These are phyloP conservation scores for Cladosporium sp. DNA, from an alignment of 2,329 filamentous ascomycete species.

Conservation along the genomic window DNA sequence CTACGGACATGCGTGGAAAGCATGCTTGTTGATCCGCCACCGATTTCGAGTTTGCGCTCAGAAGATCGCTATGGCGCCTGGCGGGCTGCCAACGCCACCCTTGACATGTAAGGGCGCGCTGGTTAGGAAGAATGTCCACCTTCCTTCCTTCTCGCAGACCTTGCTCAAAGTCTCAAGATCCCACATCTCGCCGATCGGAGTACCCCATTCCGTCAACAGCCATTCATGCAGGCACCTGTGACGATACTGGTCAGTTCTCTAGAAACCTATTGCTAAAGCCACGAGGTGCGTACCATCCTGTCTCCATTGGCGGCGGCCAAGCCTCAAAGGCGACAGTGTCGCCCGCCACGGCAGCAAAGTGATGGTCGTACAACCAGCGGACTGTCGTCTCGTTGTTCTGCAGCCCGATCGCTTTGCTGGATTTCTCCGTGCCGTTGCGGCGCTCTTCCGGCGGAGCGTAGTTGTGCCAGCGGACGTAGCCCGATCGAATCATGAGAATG, in stretches of 20 bases:
- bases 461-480: conserved; percentile 33
- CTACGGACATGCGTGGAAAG: too few relatives aligned
- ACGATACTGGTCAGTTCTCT: not conserved
- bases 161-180: conserved; percentile 34
- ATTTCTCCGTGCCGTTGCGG: conserved; percentile 17
- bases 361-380: conserved; percentile 43
- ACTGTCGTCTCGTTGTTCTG: conserved; percentile 44
- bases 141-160: conserved; percentile 28
- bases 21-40: too few relatives aligned
- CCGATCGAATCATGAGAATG: conserved; percentile 49
- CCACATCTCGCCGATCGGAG: conserved; percentile 39
- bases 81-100: conserved; percentile 26
- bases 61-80: conserved; percentile 29
- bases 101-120: conserved; percentile 35
- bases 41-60: conserved; percentile 11
- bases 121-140: conserved; percentile 38
- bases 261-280: too few relatives aligned
- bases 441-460: conserved; percentile 15
- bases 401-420: conserved; percentile 28
- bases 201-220: conserved; percentile 33
- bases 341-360: conserved; percentile 32
- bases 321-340: conserved; percentile 32
- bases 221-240: conserved; percentile 29
- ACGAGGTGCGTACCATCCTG: conserved; percentile 19
- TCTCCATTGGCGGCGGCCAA: conserved; percentile 21